Evolutionary conservation across 2,329 filamentous ascomycete species (phyloP).

Genomic region (Aspergillus fumigatiaffinis): DNA sequence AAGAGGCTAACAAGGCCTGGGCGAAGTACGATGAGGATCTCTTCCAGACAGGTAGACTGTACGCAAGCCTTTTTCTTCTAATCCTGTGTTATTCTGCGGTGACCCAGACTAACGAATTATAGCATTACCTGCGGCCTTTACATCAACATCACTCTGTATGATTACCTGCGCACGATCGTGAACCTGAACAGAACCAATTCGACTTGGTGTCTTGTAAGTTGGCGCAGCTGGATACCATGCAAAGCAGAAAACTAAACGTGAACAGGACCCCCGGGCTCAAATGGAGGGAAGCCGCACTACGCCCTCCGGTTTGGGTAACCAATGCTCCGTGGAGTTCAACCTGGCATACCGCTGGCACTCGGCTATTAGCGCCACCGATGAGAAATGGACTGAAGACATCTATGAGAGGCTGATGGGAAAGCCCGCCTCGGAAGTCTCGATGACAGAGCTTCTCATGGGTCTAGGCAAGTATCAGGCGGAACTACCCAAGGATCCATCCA

Average conservation of each 20-base stretch:
- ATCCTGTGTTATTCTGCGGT: background rate
- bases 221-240: background rate
- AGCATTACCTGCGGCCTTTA: conserved; percentile 67
- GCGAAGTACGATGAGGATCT: conserved; percentile 71
- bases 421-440: conserved; percentile 52
- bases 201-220: conserved; percentile 64
- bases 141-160: conserved; percentile 72
- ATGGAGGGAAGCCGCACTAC: conserved; percentile 59
- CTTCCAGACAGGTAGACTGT: conserved; percentile 72
- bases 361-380: conserved; percentile 69
- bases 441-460: conserved; percentile 59
- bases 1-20: conserved; percentile 51
- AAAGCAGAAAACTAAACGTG: conserved; percentile 3
- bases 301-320: conserved; percentile 71
- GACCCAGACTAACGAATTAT: conserved; percentile 11
- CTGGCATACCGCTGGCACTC: conserved; percentile 86
- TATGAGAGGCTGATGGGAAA: conserved; percentile 62
- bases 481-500: conserved; percentile 62
- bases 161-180: conserved; percentile 75
- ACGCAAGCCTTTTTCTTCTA: conserved; percentile 9
- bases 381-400: conserved; percentile 72
- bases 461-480: conserved; percentile 60
- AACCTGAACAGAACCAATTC: conserved; percentile 69
- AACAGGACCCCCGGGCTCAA: conserved; percentile 63
- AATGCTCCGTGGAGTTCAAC: conserved; percentile 85